Evolutionary conservation across 768 basidiomycete species (phyloP), one percentile per base, ranked within the genome.

Genomic region (Tricholoma hemisulphureum): DNA sequence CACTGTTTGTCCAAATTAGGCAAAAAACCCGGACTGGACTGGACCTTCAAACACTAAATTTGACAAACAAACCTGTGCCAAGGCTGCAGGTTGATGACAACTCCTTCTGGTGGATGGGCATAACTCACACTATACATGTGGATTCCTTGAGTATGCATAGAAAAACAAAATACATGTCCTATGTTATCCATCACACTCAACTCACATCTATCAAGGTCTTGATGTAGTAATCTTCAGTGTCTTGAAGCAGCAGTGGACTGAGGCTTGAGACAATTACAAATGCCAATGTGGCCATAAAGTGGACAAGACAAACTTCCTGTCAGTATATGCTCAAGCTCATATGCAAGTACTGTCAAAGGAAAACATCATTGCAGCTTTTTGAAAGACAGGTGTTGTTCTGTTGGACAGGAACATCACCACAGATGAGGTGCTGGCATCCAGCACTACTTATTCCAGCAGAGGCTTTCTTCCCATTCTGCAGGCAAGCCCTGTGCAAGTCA

Each of bases 91-190:
- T 3, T 41, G 59, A 6, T 48, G 61, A 10, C 57, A 79, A 1
- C 75, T 82, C 8, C 75, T 83, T 8, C 61, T 77, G 6, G 69
- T 83, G 10, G 77, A 83, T 68, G 76, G 81, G 0, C 81, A 83
- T 54, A 73, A 67, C 51, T 80, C 76, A 0, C 80, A 82, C 55
- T 76, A 72, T 56, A 74, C 71, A 3, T 48, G 54, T 4, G 66
- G 54, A 6, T 77, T 81, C 56, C 72, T 83, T 16, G 54, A 69
- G 10, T 76, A 76, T 65, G 75, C 76, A 0, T 52, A 61, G 2
- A 49, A 63, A 0, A 53, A 79, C 58, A 64, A 70, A 1, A 81
- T 82, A n/a, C 56, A 69, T 20, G 62, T 82, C 4, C 58, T 81
- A 0, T 77, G 75, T 58, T 82, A 81, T 65, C 80, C 76, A 14